Evolutionary conservation across 306 rosid genomes (phyloP).

Genomic region (peach (Prunus persica)): Prunus_persica_NCBIv2 NC_034011.1:26651501-26652000

Average conservation of each 20-base stretch:
- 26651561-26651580: not conserved
- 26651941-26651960: not conserved
- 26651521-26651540: not conserved
- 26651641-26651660: constrained; percentile 90
- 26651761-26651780: constrained; percentile 85
- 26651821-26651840: not conserved
- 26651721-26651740: constrained; percentile 23
- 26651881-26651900: not conserved
- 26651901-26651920: not conserved
- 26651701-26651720: not conserved
- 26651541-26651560: not conserved
- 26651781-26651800: constrained; percentile 77
- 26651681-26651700: constrained; percentile 7
- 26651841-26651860: not conserved
- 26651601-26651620: constrained; percentile 26
- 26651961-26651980: not conserved
- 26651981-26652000: too few species aligned
- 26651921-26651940: not conserved
- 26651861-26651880: not conserved
- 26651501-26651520: not conserved
- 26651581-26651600: not conserved
- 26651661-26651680: constrained; percentile 42
- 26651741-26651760: constrained; percentile 74
- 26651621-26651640: constrained; percentile 43
- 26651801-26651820: constrained; percentile 87